These are phyloP conservation scores for Chaetomidium leptoderma DNA, from an alignment of 495 filamentous ascomycete genomes.

Conservation along the genomic window DNA sequence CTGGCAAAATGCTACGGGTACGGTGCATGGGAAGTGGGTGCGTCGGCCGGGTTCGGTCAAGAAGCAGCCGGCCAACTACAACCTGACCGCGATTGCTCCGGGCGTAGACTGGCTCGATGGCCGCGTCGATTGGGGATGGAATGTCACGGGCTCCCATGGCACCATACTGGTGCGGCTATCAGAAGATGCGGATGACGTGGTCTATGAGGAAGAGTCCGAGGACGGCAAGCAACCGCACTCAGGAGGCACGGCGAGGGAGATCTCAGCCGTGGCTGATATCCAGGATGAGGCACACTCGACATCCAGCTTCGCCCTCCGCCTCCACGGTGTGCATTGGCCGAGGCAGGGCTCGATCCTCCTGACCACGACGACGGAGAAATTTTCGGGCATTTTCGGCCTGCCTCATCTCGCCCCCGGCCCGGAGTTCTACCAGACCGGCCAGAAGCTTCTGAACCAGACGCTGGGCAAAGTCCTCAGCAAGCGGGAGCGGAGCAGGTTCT, in stretches of 20 bases:
- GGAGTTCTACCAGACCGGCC: constrained; percentile 62
- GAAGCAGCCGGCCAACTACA: constrained; percentile 40
- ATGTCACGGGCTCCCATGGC: constrained; percentile 60
- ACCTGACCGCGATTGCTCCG: constrained; percentile 46
- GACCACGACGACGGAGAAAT: constrained; percentile 88
- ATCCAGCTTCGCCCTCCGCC: constrained; percentile 66
- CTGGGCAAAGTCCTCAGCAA: constrained; percentile 61
- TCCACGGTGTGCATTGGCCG: constrained; percentile 81
- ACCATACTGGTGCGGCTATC: constrained; percentile 50
- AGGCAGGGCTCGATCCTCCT: constrained; percentile 69
- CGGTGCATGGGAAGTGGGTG: constrained; percentile 71
- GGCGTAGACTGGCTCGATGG: constrained; percentile 37
- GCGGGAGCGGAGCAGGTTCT: constrained; percentile 49
- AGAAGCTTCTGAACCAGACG: constrained; percentile 64
- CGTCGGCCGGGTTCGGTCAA: constrained; percentile 44
- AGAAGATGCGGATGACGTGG: constrained; percentile 47
- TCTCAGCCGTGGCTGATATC: constrained; percentile 61
- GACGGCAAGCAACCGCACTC: constrained; percentile 14
- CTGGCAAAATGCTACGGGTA: constrained; percentile 80
- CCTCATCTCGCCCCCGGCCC: constrained; percentile 72
- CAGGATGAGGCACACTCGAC: constrained; percentile 63
- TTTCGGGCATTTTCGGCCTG: constrained; percentile 78
- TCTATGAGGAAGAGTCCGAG: constrained; percentile 31
- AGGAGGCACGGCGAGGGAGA: constrained; percentile 48
- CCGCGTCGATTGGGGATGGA: constrained; percentile 56